A percentile compares a stretch with the other conserved stretches of the same genome.
Conservation (phyloP, 2,329 filamentous ascomycete species). For the Rhynchosporium agropyri region DNA sequence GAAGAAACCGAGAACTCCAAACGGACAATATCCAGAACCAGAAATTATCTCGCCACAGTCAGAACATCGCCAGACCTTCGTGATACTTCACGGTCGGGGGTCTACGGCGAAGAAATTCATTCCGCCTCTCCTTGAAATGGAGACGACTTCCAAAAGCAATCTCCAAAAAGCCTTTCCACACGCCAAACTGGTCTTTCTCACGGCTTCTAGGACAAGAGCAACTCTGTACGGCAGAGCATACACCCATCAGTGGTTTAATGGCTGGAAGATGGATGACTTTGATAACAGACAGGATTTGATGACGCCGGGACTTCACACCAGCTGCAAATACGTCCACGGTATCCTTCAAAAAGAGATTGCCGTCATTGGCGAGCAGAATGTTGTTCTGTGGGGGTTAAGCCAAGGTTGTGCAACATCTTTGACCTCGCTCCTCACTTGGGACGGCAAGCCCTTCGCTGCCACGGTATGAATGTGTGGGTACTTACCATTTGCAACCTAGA, state of each 20-base stretch:
- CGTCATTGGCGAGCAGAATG: slow-evolving; percentile 44
- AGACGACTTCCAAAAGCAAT: slow-evolving; percentile 29
- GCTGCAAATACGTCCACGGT: slow-evolving; percentile 45
- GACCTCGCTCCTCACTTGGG: slow-evolving; percentile 49
- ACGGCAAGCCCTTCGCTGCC: slow-evolving; percentile 45
- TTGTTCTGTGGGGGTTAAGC: slow-evolving; percentile 55
- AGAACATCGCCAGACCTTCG: slow-evolving; percentile 49
- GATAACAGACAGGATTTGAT: slow-evolving; percentile 39
- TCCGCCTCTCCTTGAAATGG: slow-evolving; percentile 44
- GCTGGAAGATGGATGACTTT: slow-evolving; percentile 43
- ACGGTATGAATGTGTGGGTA: slow-evolving; percentile 51
- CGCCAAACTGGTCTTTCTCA: slow-evolving; percentile 55
- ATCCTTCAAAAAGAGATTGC: slow-evolving; percentile 45
- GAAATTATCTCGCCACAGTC: slow-evolving; percentile 23
- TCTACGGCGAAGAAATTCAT: slow-evolving; percentile 48
- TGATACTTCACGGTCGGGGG: slow-evolving; percentile 55
- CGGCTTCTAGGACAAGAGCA: slow-evolving; percentile 48
- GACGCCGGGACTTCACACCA: slow-evolving; percentile 48
- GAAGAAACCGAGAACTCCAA: too few relatives aligned
- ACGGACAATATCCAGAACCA: slow-evolving; percentile 18
- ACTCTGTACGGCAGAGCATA: slow-evolving; percentile 45
- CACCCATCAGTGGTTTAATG: slow-evolving; percentile 53
- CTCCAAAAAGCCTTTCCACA: slow-evolving; percentile 46
- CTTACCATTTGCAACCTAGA: slow-evolving; percentile 46
- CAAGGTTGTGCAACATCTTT: slow-evolving; percentile 56